Evolutionary conservation across 2,329 filamentous ascomycete genomes (phyloP).

Genomic region (Erysiphe pulchra): DNA sequence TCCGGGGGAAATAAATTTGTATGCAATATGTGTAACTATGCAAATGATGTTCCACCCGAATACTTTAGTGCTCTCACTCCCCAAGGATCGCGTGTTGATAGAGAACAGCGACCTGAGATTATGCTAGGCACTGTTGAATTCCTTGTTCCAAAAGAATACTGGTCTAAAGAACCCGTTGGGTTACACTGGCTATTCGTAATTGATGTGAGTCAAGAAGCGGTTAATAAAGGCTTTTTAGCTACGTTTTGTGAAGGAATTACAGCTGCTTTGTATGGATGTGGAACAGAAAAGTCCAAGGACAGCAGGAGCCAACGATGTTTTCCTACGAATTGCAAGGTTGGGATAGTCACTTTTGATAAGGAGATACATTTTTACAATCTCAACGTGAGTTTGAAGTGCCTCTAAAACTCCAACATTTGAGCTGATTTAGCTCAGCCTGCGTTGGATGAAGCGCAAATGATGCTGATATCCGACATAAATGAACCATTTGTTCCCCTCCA

Average conservation of each 20-base stretch:
- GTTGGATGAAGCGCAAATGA: slow-evolving; percentile 79
- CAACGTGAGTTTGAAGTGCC: slow-evolving; percentile 27
- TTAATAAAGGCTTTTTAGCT: slow-evolving; percentile 73
- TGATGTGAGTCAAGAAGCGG: slow-evolving; percentile 77
- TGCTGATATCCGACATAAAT: slow-evolving; percentile 94
- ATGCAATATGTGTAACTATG: slow-evolving; percentile 94
- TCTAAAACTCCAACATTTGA: background rate
- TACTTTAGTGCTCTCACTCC: slow-evolving; percentile 86
- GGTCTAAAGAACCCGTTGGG: slow-evolving; percentile 79
- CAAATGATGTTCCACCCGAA: slow-evolving; percentile 75
- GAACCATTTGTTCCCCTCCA: slow-evolving; percentile 87
- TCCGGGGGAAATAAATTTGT: slow-evolving; percentile 89
- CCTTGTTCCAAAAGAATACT: slow-evolving; percentile 93
- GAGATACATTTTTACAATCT: slow-evolving; percentile 97
- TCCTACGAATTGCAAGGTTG: slow-evolving; percentile 62
- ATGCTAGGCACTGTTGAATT: slow-evolving; percentile 87
- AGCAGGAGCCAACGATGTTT: slow-evolving; percentile 29
- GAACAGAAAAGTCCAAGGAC: slow-evolving; percentile 21
- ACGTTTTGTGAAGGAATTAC: slow-evolving; percentile 77
- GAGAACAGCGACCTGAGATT: slow-evolving; percentile 70
- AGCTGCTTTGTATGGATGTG: slow-evolving; percentile 55
- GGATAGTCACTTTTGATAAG: slow-evolving; percentile 88
- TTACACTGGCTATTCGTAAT: slow-evolving; percentile 76
- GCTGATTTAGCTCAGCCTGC: slow-evolving; percentile 24
- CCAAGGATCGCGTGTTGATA: slow-evolving; percentile 64